Percentiles rank a stretch among this genome's conserved stretches.
phyloP scores from a whole-genome alignment of 768 basidiomycete genomes.

The Lactarius sanguifluus region DNA sequence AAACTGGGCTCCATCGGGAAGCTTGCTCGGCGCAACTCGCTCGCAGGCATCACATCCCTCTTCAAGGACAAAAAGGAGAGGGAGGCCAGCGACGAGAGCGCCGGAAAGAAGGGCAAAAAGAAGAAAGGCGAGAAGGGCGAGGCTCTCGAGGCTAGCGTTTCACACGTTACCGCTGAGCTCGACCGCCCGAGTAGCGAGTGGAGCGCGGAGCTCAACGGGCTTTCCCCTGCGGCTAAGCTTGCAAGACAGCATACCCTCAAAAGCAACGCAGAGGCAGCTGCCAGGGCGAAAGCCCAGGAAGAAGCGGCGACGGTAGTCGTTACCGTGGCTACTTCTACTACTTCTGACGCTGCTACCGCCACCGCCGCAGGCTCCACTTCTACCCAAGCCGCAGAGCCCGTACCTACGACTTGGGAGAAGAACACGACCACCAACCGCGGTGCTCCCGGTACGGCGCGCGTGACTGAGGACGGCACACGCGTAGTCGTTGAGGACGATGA shows the following conservation, averaged over 20 bases:
- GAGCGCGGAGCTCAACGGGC: conserved; percentile 58
- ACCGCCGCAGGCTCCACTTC: conserved; percentile 38
- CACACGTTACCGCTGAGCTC: conserved; percentile 81
- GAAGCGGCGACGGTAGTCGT: conserved; percentile 58
- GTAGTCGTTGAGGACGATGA: conserved; percentile 73
- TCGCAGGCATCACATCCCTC: conserved; percentile 87
- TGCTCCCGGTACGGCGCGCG: conserved; percentile 44
- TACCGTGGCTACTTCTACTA: conserved; percentile 36
- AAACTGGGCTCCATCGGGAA: conserved; percentile 92
- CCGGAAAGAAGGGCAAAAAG: conserved; percentile 48
- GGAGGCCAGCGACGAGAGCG: conserved; percentile 39
- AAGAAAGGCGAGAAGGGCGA: conserved; percentile 61
- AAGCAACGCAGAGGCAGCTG: conserved; percentile 79
- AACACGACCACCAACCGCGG: conserved; percentile 67
- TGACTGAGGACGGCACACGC: conserved; percentile 66
- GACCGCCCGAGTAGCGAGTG: conserved; percentile 68
- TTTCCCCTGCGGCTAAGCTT: conserved; percentile 88
- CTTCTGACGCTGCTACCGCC: neutral
- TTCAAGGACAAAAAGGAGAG: conserved; percentile 83
- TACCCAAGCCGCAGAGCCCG: conserved; percentile 33
- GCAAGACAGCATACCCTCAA: conserved; percentile 90
- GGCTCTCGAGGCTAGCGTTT: conserved; percentile 67
- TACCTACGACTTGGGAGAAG: conserved; percentile 75
- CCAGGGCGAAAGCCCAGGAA: conserved; percentile 56
- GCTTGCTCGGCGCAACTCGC: conserved; percentile 82